Evolutionary conservation across 129 eudicot genomes (phyloP).

Genomic region (Centaurea solstitialis): DNA sequence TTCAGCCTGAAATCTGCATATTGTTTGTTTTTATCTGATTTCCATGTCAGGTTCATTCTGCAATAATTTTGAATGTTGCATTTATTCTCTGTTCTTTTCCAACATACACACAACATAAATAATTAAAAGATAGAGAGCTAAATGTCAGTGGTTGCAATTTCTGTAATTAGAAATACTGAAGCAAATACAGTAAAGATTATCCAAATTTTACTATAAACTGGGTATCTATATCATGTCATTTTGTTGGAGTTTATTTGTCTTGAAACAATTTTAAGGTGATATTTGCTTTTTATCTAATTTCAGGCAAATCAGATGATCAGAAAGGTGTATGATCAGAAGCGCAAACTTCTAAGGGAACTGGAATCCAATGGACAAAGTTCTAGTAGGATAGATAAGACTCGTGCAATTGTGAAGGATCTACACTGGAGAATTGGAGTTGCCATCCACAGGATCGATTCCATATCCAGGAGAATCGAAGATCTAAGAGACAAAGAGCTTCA

Average conservation of each 20-base stretch:
- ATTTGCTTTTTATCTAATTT: constrained; percentile 20
- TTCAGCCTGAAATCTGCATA: too few species aligned
- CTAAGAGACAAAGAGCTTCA: constrained; percentile 89
- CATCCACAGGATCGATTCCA: constrained; percentile 82
- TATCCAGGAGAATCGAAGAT: constrained; percentile 88
- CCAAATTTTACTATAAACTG: not conserved
- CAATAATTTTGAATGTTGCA: not conserved
- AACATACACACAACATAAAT: not conserved
- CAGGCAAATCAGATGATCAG: constrained; percentile 86
- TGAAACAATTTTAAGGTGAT: constrained; percentile 1
- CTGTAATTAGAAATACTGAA: not conserved
- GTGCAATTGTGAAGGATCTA: constrained; percentile 89
- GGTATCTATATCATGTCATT: not conserved
- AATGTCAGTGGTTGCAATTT: not conserved
- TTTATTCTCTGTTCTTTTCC: not conserved
- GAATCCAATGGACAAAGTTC: constrained; percentile 68
- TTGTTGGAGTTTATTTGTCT: not conserved
- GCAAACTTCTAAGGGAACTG: constrained; percentile 69
- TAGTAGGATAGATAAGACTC: constrained; percentile 64
- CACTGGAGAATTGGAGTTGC: constrained; percentile 92
- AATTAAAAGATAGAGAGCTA: not conserved
- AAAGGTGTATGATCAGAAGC: constrained; percentile 72
- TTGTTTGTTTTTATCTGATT: not conserved
- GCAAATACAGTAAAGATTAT: too few species aligned
- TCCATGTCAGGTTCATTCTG: not conserved